Evolutionary conservation across 2,329 filamentous ascomycete genomes (phyloP), one percentile per base, ranked within the genome.

Genomic region (Cucurbitaria berberidis): DNA sequence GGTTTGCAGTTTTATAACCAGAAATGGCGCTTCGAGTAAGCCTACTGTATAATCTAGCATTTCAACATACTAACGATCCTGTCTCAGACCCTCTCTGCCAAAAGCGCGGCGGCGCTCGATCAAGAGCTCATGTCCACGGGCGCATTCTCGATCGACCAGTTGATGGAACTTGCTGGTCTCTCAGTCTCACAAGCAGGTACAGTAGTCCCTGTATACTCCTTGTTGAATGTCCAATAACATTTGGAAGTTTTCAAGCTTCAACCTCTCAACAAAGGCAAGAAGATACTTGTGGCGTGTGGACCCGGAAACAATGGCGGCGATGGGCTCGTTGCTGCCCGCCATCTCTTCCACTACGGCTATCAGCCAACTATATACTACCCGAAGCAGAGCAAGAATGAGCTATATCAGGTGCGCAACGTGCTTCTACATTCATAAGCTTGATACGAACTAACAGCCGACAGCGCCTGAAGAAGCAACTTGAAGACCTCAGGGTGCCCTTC

Each of bases 141-240:
- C 34, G 92, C 90, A 8, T 99, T 96, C 77, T 96, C 91, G 10
- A 84, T 99, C 49, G 95, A 98, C 72, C 95, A 99, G 76, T 81
- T 99, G 43, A 98, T 99, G 95, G 95, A 98, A 73, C 80, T 99
- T 7, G 95, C 95, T 38, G 95, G 95, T 0, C 82, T 99, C 0
- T 93, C 92, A 1, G 92, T 98, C 22, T 93, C 93, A 11, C 92
- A 98, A 81, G 92, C 89, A 45, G 87, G 91, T 93, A 34, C 8
- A 13, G 7, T 72, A 53, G 49, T 21, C 5, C 15, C 2, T 7
- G 7, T 8, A 4, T 5, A 22, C 30, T 6, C 8, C 15, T 40
- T 22, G 1, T 24, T 36, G 11, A 8, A 24, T 5, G 15, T 26
- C 8, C 7, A 19, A 22, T 54, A 24, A 57, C 11, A 2, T 24